Evolutionary conservation across 139 green algal genomes (phyloP).

Genomic region (Microglena sp.): DNA sequence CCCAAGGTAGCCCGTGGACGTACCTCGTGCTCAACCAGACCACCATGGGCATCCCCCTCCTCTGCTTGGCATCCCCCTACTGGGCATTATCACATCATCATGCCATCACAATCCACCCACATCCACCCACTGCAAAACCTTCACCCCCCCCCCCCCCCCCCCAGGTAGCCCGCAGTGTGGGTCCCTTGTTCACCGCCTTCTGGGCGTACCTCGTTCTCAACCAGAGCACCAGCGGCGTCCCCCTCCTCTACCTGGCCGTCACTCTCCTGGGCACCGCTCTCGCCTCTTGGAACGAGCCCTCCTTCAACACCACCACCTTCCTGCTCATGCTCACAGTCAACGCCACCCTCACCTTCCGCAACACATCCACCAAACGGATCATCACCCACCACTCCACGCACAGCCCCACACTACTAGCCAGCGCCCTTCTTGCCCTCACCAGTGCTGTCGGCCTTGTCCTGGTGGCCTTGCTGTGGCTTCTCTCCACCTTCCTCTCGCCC

Average conservation of each 20-base stretch:
- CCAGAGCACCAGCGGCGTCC: slow-evolving; percentile 7
- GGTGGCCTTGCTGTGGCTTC: background rate
- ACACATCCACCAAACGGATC: slow-evolving; percentile 9
- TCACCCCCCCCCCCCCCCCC: background rate
- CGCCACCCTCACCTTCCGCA: slow-evolving; percentile 14
- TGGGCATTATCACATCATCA: too few relatives aligned
- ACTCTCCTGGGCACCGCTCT: slow-evolving; percentile 13
- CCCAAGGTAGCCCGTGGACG: too few relatives aligned
- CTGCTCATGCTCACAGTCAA: slow-evolving; percentile 17
- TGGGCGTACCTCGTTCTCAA: slow-evolving; percentile 17
- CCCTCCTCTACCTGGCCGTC: slow-evolving; percentile 7
- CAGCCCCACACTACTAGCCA: background rate
- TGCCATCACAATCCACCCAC: too few relatives aligned
- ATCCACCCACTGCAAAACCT: background rate
- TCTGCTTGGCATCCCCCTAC: too few relatives aligned
- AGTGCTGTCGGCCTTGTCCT: background rate
- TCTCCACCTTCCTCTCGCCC: background rate
- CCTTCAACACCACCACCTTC: slow-evolving; percentile 7
- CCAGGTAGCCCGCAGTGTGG: slow-evolving; percentile 12
- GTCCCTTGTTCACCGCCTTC: slow-evolving; percentile 13
- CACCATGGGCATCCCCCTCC: too few relatives aligned
- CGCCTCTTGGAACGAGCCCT: slow-evolving; percentile 16
- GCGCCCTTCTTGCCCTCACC: slow-evolving; percentile 7
- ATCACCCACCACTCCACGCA: background rate
- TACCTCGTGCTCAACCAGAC: too few relatives aligned